Evolutionary conservation across 2,329 filamentous ascomycete species (phyloP), one percentile per base, ranked within the genome.

Genomic region (Atkinsonella hypoxylon): DNA sequence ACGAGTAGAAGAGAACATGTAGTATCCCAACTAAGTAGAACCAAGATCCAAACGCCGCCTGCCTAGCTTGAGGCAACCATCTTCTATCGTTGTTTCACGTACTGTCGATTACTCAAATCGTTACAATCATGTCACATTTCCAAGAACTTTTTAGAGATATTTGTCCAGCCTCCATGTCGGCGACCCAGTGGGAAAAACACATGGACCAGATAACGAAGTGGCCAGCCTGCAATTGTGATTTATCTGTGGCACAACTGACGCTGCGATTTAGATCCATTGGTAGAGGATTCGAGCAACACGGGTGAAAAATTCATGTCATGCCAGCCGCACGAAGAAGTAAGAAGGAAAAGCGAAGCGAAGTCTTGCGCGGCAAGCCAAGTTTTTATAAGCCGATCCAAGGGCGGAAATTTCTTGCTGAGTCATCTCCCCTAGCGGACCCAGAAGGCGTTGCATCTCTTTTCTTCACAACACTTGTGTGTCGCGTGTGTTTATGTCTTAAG

Each of bases 201-300:
- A 53, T 59, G 59, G 58, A 63, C 58, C 64, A 64, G 71, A 66
- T 73, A 74, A 71, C 70, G 68, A 70, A 70, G 66, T 71, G 69
- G 75, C 71, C 74, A 70, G 74, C 67, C 73, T 87, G 85, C 85
- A 89, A 91, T 91, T 86, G 76, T 77, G 70, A 71, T 85, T 70
- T 54, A 65, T 87, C 85, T 90, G 78, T 77, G 83, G 81, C 82
- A 79, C 77, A 80, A 85, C 79, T 82, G 85, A 89, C 85, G 83
- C 85, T 81, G 61, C 68, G 70, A 70, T 62, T 56, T 56, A 57
- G 56, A 73, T 76, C 73, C 74, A 76, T 81, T 70, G 68, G 61
- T 64, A 65, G 58, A 65, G 72, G 73, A 82, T 75, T 75, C 78
- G 83, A 85, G 85, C 84, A 89, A 89, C 83, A 87, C 81, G 84